Percentiles rank a stretch among this genome's conserved stretches.
Conservation (phyloP, 169 alveolate genomes). For the Pseudocohnilembus persalinus region DNA sequence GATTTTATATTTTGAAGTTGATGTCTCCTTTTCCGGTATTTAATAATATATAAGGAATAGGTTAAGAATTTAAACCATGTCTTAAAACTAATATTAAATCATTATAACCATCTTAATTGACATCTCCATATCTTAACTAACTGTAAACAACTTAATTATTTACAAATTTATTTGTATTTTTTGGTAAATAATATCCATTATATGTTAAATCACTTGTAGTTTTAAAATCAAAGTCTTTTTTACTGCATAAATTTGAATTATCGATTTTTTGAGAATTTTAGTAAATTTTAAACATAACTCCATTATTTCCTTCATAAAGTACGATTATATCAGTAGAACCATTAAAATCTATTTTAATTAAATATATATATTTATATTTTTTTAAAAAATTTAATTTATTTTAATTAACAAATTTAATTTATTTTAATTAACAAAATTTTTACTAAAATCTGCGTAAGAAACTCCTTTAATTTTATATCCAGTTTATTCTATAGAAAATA, state of each 20-base stretch:
- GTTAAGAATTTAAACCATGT: background rate
- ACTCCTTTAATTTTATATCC: background rate
- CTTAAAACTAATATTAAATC: constrained; percentile 10
- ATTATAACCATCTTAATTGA: constrained; percentile 27
- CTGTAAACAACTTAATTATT: no score
- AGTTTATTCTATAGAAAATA: background rate
- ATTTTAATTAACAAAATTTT: background rate
- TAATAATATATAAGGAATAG: background rate
- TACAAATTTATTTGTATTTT: no score
- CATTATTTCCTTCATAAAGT: background rate
- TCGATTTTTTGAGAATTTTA: background rate
- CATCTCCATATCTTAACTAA: constrained; percentile 41
- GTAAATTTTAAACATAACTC: background rate
- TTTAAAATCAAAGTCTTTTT: background rate
- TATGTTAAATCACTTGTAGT: background rate
- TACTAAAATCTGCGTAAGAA: constrained; percentile 13
- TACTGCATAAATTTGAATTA: constrained; percentile 3
- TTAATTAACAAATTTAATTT: constrained; percentile 4
- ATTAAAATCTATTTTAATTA: constrained; percentile 19
- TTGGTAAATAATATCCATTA: no score
- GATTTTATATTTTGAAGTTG: background rate
- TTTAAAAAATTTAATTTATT: background rate
- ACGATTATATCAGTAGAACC: constrained; percentile 9
- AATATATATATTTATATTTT: background rate
- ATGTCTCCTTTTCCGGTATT: constrained; percentile 2